Conservation (phyloP, 768 basidiomycete genomes). For the Dentipellis sp. region DNA sequence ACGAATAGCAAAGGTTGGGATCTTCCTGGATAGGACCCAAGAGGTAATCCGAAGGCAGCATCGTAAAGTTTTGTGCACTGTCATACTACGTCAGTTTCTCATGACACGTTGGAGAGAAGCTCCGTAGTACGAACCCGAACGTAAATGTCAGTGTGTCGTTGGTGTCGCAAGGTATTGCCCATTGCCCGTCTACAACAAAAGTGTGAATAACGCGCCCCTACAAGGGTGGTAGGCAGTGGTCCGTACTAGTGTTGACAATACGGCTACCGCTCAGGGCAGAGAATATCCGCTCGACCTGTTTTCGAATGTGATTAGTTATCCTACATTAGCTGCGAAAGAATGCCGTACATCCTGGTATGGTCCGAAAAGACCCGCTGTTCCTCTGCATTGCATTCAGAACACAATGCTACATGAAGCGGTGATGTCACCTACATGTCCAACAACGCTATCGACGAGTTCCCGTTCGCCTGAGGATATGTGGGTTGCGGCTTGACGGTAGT, state of each 20-base stretch:
- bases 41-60: slow-evolving; percentile 70
- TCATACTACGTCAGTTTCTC: too few species aligned
- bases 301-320: background rate
- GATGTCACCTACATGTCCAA: slow-evolving; percentile 57
- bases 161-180: slow-evolving; percentile 68
- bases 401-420: background rate
- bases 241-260: slow-evolving; percentile 52
- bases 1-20: slow-evolving; percentile 61
- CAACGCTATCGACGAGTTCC: slow-evolving; percentile 53
- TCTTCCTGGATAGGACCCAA: slow-evolving; percentile 60
- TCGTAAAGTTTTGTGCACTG: slow-evolving; percentile 43
- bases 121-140: slow-evolving; percentile 41
- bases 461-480: slow-evolving; percentile 50
- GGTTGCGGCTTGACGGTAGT: slow-evolving; percentile 40
- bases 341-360: slow-evolving; percentile 64
- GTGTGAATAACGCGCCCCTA: too few species aligned
- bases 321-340: background rate
- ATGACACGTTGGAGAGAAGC: background rate
- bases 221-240: background rate
- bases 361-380: slow-evolving; percentile 62
- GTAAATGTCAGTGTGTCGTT: slow-evolving; percentile 49
- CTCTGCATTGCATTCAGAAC: slow-evolving; percentile 30
- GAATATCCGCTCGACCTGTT: slow-evolving; percentile 60
- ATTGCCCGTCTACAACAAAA: slow-evolving; percentile 43
- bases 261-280: slow-evolving; percentile 51